A percentile compares a stretch with the other conserved stretches of the same genome.
Conservation (phyloP, 2,329 filamentous ascomycete genomes). For the Rutstroemia sp. region DNA sequence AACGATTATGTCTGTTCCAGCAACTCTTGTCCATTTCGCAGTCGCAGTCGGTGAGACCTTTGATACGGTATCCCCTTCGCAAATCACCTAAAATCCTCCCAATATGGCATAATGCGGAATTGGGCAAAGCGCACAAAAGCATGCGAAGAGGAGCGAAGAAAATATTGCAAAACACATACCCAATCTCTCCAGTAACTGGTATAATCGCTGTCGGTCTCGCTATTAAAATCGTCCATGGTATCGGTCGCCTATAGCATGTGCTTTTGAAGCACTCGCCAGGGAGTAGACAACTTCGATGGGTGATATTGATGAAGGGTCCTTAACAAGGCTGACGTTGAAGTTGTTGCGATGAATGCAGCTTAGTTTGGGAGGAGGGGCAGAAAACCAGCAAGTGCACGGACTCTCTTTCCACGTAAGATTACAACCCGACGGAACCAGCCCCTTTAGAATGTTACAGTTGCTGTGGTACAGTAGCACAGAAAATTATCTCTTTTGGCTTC, state of each 20-base stretch:
- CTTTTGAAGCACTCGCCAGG: constrained; percentile 24
- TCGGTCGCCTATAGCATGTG: constrained; percentile 23
- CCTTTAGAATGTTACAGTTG: not conserved
- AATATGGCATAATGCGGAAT: not conserved
- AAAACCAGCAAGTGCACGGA: constrained; percentile 4
- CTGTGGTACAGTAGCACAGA: too few species aligned
- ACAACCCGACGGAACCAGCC: not conserved
- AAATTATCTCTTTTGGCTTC: too few species aligned
- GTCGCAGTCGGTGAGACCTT: not conserved
- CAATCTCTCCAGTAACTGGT: constrained; percentile 99
- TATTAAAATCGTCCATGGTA: constrained; percentile 92
- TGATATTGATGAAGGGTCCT: not conserved
- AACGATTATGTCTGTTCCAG: not conserved
- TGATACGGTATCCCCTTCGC: not conserved
- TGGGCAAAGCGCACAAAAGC: not conserved
- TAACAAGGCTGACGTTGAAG: constrained; percentile 3
- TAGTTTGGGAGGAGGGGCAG: constrained; percentile 9
- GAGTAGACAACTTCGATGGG: constrained; percentile 8
- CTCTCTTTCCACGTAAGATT: not conserved
- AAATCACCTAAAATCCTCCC: not conserved
- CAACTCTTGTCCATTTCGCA: not conserved
- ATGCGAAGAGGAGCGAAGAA: constrained; percentile 9
- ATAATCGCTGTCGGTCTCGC: constrained; percentile 97
- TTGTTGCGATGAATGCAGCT: constrained; percentile 4
- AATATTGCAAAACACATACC: constrained; percentile 53